Base-by-base conservation (phyloP, 2,329 filamentous ascomycete species). In the Aspergillus calidoustus region DNA sequence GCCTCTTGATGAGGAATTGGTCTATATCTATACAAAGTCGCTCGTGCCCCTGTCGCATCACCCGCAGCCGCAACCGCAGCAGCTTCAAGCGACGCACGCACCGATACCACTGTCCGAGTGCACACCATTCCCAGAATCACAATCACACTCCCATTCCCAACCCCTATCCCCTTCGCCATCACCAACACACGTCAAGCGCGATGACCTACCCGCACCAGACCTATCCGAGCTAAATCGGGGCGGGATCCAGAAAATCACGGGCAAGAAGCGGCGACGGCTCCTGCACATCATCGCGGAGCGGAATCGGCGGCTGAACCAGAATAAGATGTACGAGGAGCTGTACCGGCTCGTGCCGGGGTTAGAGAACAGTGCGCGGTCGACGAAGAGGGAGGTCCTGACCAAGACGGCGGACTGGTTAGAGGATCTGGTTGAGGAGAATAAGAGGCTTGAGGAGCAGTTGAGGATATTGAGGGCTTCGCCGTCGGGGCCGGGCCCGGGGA, bases 261-360 rank as follows among this genome's bases (percentile, higher is more conserved):
- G 59, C 7, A 61, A 61, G 54, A 61, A 58, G 22, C 59, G 59
- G 4, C 31, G 59, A 25, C 19, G 59, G 9, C 54, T 61, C 0
- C 54, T 61, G 7, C 59, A 61, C n/a, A 61, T 61, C 43, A 58
- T 61, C 38, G 59, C 59, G 2, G 59, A 61, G 50, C 49, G 59
- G 8, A 61, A 61, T n/a, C 19, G 59, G 28, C 59, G 59, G 9
- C 59, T 57, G 13, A 53, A 41, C 13, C 59, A 61, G 54, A 61
- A 61, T 30, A 57, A 58, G 9, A 54, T 61, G 54, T 61, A 61
- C 44, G 59, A 61, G 13, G 59, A 61, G 9, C 54, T 61, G 8
- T 61, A 61, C 31, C 5, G 43, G 15, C 54, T 61, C 23, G 59
- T 61, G 3, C 59, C 59, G 2, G 54, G 49, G 15, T 23, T 61